These are phyloP conservation scores for Schwanniomyces polymorphus DNA, from an alignment of 805 yeast genomes.

Conservation along the genomic window DNA sequence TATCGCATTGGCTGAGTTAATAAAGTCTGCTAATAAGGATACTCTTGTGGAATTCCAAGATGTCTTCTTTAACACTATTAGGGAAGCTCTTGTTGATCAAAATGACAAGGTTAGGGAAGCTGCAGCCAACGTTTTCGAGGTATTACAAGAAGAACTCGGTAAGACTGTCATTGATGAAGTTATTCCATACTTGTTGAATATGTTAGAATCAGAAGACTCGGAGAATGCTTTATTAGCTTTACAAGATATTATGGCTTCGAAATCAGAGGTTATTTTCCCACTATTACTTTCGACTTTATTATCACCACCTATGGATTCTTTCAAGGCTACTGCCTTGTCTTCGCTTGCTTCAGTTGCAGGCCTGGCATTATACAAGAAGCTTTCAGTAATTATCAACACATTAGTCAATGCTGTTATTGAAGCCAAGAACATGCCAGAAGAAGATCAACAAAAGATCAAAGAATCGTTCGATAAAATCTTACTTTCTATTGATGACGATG, in stretches of 20 bases:
- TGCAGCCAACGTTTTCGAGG: conserved; percentile 90
- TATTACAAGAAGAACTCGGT: conserved; percentile 79
- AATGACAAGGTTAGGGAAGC: conserved; percentile 78
- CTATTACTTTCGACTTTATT: conserved; percentile 83
- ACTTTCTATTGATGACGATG: conserved; percentile 69
- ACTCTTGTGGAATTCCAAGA: conserved; percentile 65
- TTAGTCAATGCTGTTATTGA: conserved; percentile 61
- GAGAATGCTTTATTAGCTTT: conserved; percentile 83
- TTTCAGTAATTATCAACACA: conserved; percentile 71
- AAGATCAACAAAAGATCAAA: conserved; percentile 42
- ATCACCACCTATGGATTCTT: conserved; percentile 74
- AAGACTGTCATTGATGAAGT: conserved; percentile 84
- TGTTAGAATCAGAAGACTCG: conserved; percentile 59
- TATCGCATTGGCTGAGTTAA: conserved; percentile 84
- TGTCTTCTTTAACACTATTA: conserved; percentile 69
- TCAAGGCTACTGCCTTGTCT: conserved; percentile 85
- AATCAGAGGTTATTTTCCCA: conserved; percentile 91
- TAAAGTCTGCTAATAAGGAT: conserved; percentile 67
- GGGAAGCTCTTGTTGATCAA: conserved; percentile 76
- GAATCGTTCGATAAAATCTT: conserved; percentile 68
- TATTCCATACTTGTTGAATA: conserved; percentile 75
- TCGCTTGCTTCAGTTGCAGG: conserved; percentile 92
- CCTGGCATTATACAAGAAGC: conserved; percentile 67
- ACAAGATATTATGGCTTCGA: conserved; percentile 87
- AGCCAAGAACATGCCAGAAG: conserved; percentile 31